These are phyloP conservation scores for Coemansia sp. DNA, from an alignment of 192 early-diverging fungal species.

Conservation along the genomic window DNA sequence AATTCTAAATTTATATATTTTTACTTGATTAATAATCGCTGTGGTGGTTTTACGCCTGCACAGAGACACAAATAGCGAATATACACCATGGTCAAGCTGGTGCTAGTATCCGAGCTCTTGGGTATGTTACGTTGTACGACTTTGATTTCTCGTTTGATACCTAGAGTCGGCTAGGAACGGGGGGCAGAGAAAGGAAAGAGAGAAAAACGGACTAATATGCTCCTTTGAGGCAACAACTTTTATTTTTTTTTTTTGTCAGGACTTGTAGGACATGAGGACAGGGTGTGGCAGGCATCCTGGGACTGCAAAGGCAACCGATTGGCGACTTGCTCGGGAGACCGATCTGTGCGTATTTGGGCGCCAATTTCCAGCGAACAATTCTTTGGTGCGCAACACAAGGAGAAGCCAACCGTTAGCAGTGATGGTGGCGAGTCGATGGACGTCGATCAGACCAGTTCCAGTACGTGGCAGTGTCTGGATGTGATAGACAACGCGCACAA, in stretches of 20 bases:
- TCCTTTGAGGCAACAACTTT: neutral
- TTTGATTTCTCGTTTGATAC: too few species aligned
- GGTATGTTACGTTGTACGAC: conserved; percentile 37
- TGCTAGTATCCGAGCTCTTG: conserved; percentile 31
- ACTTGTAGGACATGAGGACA: conserved; percentile 72
- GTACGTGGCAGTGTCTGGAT: conserved; percentile 68
- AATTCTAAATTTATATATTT: neutral
- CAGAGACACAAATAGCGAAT: neutral
- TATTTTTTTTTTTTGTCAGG: neutral
- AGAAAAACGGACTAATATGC: too few species aligned
- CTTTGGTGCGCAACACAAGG: conserved; percentile 4
- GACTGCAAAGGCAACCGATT: conserved; percentile 71
- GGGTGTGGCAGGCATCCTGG: conserved; percentile 88
- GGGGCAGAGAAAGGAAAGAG: too few species aligned
- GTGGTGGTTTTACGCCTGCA: neutral
- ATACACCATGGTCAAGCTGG: conserved; percentile 22
- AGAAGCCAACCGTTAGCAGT: neutral
- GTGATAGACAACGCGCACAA: conserved; percentile 85
- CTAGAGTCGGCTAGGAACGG: too few species aligned
- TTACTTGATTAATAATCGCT: neutral
- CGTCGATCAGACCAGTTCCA: conserved; percentile 6
- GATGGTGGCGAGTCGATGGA: conserved; percentile 8
- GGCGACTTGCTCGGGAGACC: conserved; percentile 85
- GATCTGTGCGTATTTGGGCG: conserved; percentile 86
- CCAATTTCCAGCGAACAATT: conserved; percentile 19